Base-by-base conservation (phyloP, 2,329 filamentous ascomycete species). In the Hypoxylon sp. region DNA sequence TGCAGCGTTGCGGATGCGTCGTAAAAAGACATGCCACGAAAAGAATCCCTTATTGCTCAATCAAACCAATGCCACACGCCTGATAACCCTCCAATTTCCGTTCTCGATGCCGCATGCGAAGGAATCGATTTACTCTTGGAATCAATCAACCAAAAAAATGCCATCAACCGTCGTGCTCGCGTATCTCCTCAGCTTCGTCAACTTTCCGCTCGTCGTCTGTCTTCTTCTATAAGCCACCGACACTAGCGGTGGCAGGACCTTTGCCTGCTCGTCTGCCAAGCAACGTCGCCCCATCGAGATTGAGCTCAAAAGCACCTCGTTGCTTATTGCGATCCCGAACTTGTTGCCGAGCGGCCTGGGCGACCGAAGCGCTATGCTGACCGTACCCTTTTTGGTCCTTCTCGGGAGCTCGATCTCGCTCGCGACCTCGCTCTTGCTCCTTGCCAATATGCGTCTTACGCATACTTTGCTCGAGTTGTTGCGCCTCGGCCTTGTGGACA, bases 291-390 rank as follows among this genome's bases (percentile, higher is more conserved):
- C 94, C 94, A 60, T 96, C 91, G 26, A 99, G 76, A 67, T 86
- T 97, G 35, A 99, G 81, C 72, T 99, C 94, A 62, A 99, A 99
- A 0, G 89, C 86, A 21, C 90, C 91, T 71, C 87, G 89, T 62
- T 89, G 84, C 57, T 79, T 81, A 49, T 84, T 81, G 21, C 82
- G 78, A 32, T 87, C 84, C 29, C 78, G 75, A 4, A 94, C 90
- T 66, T 91, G 90, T 65, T 90, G 86, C 63, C 88, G 87, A 3
- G 91, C 92, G 0, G 92, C 91, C 0, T 89, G 87, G 0, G 92
- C 90, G 0, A 97, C 89, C 1, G 88, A 79, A 0, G 92, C 83
- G 43, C 89, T 93, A 67, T 97, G 93, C 68, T 96, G 91, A 2
- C 91, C 92, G 63, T 96, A 97, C 0, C 92, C 92, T 59, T 80